These are phyloP conservation scores for Borealophlyctis nickersoniae DNA, from an alignment of 192 early-diverging fungal genomes.

Conservation along the genomic window DNA sequence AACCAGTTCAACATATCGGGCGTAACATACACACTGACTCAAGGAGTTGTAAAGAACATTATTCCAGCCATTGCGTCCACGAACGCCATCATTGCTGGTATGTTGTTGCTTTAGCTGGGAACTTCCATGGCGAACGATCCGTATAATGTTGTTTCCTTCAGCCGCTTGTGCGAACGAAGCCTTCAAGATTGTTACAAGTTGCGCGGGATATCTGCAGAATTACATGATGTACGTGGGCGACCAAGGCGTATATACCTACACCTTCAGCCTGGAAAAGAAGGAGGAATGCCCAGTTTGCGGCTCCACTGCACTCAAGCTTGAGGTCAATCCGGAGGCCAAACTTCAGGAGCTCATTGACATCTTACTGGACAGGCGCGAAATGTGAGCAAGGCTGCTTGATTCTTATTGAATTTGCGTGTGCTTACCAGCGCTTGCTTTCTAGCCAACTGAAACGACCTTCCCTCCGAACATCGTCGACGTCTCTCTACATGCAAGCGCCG, in stretches of 20 bases:
- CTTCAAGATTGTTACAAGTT: constrained; percentile 82
- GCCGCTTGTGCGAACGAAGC: constrained; percentile 94
- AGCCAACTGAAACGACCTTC: constrained; percentile 88
- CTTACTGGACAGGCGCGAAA: constrained; percentile 68
- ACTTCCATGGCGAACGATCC: constrained; percentile 79
- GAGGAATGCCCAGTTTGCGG: constrained; percentile 93
- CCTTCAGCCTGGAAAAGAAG: constrained; percentile 78
- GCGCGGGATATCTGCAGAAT: constrained; percentile 79
- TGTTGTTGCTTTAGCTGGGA: too few species aligned
- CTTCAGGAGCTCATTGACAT: constrained; percentile 81
- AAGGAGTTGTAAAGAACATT: constrained; percentile 98
- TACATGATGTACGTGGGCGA: constrained; percentile 98
- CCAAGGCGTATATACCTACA: constrained; percentile 84
- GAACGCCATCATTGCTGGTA: constrained; percentile 91
- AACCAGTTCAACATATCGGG: constrained; percentile 81
- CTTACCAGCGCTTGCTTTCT: constrained; percentile 1
- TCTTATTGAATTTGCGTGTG: not conserved
- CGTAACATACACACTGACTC: constrained; percentile 85
- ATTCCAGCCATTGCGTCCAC: constrained; percentile 98
- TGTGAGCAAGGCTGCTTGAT: constrained; percentile 47
- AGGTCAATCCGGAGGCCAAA: constrained; percentile 50
- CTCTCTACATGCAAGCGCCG: constrained; percentile 88
- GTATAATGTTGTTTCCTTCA: constrained; percentile 20
- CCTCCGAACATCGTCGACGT: constrained; percentile 51
- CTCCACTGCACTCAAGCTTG: constrained; percentile 42